Evolutionary conservation across 2,329 filamentous ascomycete genomes (phyloP), one percentile per base, ranked within the genome.

Genomic region (Byssoonygena ceratinophila): DNA sequence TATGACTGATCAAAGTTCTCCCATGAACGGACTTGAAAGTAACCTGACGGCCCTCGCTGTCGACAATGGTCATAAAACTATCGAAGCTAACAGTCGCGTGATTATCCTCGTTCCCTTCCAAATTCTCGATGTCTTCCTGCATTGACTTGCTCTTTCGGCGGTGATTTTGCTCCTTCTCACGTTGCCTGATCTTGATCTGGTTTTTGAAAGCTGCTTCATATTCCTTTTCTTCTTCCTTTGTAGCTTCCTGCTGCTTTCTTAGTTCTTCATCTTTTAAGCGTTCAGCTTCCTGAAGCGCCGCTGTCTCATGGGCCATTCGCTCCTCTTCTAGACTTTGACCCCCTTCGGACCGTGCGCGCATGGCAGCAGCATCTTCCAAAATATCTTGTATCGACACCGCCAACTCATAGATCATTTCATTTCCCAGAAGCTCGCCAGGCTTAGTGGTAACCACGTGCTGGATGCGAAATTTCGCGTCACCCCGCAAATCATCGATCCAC

Each of bases 261-360:
- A 68, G 51, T 54, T 71, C 75, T 58, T 82, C 81, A 55, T 73
- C 68, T 58, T 69, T 69, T 56, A 73, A 67, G 49, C 70, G 69
- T 57, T 76, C 75, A 46, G 72, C 75, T 59, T 76, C 68, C 53
- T 73, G 70, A 51, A 71, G 62, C 1, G 75, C 84, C 48, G 69
- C 61, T 76, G 84, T 84, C 69, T 94, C 87, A 57, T 94, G 87
- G 12, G 82, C 82, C 25, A 85, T 88, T 36, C 90, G 81, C 67
- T 97, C 90, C 61, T 94, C 88, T 62, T 94, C 88, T 5, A 97
- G 74, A 29, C 88, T 95, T 1, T 88, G 89, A 14, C 95, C 72
- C 56, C 88, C 79, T 52, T 82, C 79, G 29, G 87, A 85, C 52
- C 83, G 80, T 45, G 85, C 83, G 59, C 85, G 85, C 25, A 83